These are phyloP conservation scores for Mucor velutinosus DNA, from an alignment of 371 early-diverging fungal species.

Conservation along the genomic window DNA sequence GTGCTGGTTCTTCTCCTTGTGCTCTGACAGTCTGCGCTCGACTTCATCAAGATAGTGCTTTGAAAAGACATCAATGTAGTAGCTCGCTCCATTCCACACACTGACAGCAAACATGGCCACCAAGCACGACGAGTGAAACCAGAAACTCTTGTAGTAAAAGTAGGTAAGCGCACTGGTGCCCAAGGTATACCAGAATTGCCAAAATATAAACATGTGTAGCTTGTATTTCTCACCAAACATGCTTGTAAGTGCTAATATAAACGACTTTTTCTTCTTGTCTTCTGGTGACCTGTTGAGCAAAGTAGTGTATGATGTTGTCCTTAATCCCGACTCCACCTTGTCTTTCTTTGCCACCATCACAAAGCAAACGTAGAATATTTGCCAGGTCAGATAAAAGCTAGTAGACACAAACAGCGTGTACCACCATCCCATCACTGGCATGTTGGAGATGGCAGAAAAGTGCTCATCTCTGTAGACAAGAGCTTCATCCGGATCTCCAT, in stretches of 20 bases:
- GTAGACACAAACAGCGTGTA: constrained; percentile 51
- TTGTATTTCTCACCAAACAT: constrained; percentile 59
- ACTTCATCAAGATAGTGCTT: constrained; percentile 60
- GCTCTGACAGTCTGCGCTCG: constrained; percentile 22
- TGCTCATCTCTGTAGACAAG: constrained; percentile 33
- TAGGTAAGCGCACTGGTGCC: constrained; percentile 48
- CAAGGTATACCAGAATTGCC: constrained; percentile 63
- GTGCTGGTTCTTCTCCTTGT: not conserved
- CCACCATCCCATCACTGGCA: constrained; percentile 22
- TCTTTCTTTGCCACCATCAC: constrained; percentile 61
- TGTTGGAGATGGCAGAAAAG: constrained; percentile 48
- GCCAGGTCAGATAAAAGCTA: constrained; percentile 66
- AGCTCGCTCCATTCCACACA: constrained; percentile 74
- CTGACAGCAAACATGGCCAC: constrained; percentile 59
- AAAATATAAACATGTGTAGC: constrained; percentile 64
- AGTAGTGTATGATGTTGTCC: constrained; percentile 70
- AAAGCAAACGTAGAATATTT: constrained; percentile 64
- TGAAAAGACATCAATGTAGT: constrained; percentile 75
- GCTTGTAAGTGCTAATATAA: constrained; percentile 51
- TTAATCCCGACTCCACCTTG: constrained; percentile 64
- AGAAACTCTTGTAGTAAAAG: constrained; percentile 50
- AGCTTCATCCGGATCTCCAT: constrained; percentile 23
- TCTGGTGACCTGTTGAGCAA: constrained; percentile 52
- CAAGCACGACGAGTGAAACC: constrained; percentile 60
- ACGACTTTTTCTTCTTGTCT: constrained; percentile 39